Percentiles rank a stretch among this genome's conserved stretches.
Conservation (phyloP, 805 yeast species). For the Barnettozyma pratensis region DNA sequence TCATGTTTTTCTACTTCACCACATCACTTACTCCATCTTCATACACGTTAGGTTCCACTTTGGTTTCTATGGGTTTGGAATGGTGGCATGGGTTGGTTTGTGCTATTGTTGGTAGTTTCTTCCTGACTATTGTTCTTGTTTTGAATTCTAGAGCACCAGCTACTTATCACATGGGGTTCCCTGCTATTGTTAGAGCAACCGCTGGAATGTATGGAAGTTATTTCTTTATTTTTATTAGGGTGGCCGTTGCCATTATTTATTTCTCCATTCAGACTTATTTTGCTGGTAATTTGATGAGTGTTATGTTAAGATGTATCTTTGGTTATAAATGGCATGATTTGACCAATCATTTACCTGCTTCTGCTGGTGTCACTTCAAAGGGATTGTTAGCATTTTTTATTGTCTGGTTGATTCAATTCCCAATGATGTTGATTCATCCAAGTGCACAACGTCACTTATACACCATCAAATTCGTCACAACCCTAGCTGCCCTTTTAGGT, state of each 20-base stretch:
- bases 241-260: slow-evolving; percentile 4
- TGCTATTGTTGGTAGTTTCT: slow-evolving; percentile 5
- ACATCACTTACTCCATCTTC: slow-evolving; percentile 3
- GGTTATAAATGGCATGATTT: slow-evolving; percentile 3
- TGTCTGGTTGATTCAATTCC: slow-evolving; percentile 1
- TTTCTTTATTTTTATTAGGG: slow-evolving; percentile 1
- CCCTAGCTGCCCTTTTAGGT: slow-evolving; percentile 18
- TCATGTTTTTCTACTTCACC: slow-evolving; percentile 3
- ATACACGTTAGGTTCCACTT: slow-evolving; percentile 4
- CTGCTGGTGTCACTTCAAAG: not conserved
- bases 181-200: slow-evolving; percentile 1
- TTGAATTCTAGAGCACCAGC: slow-evolving; percentile 4
- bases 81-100: slow-evolving; percentile 6
- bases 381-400: not conserved
- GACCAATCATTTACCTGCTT: slow-evolving; percentile 1
- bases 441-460: slow-evolving; percentile 1
- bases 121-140: slow-evolving; percentile 2
- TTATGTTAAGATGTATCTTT: slow-evolving; percentile 3
- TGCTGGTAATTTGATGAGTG: slow-evolving; percentile 3
- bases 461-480: not conserved
- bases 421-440: slow-evolving; percentile 2
- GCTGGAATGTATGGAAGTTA: slow-evolving; percentile 5
- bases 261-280: slow-evolving; percentile 2
- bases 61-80: not conserved
- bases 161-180: slow-evolving; percentile 4